phyloP scores from a whole-genome alignment of 768 basidiomycete species.

The Lentinula raphanica region DNA sequence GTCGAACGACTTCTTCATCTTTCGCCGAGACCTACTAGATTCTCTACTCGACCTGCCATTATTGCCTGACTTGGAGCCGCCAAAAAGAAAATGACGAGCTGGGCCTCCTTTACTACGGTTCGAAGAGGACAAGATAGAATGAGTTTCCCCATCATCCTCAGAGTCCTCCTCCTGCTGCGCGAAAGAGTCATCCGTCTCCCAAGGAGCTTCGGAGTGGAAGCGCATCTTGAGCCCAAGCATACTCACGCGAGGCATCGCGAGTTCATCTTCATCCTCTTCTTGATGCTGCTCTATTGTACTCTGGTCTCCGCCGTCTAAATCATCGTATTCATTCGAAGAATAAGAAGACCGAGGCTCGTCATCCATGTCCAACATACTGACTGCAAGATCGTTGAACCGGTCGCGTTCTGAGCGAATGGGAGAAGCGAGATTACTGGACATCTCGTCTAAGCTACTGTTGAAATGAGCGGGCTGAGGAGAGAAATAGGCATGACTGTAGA shows the following conservation, averaged over 20 bases:
- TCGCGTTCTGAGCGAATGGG: constrained; percentile 27
- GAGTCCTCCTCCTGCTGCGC: constrained; percentile 43
- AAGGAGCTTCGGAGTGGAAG: constrained; percentile 76
- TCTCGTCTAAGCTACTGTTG: constrained; percentile 10
- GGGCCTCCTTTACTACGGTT: constrained; percentile 15
- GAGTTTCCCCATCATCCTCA: constrained; percentile 30
- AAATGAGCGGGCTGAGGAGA: constrained; percentile 37
- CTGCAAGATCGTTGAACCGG: constrained; percentile 39
- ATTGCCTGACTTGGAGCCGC: constrained; percentile 37
- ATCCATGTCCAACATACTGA: constrained; percentile 54
- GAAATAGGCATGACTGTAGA: constrained; percentile 59
- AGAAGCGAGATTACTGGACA: constrained; percentile 5
- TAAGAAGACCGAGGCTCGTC: constrained; percentile 41
- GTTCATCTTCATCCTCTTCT: constrained; percentile 40
- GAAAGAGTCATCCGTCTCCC: constrained; percentile 59
- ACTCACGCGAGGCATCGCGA: constrained; percentile 52
- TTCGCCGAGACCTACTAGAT: constrained; percentile 48
- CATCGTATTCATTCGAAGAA: constrained; percentile 21
- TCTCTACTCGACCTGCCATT: constrained; percentile 53
- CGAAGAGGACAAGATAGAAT: constrained; percentile 18
- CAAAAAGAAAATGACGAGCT: constrained; percentile 29
- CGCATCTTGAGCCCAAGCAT: constrained; percentile 80
- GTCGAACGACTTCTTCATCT: constrained; percentile 56
- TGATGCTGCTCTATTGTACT: constrained; percentile 29
- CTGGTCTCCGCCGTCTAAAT: constrained; percentile 27